Base-by-base conservation (phyloP, 208 protist genomes). In the Crithidia sp. region DNA sequence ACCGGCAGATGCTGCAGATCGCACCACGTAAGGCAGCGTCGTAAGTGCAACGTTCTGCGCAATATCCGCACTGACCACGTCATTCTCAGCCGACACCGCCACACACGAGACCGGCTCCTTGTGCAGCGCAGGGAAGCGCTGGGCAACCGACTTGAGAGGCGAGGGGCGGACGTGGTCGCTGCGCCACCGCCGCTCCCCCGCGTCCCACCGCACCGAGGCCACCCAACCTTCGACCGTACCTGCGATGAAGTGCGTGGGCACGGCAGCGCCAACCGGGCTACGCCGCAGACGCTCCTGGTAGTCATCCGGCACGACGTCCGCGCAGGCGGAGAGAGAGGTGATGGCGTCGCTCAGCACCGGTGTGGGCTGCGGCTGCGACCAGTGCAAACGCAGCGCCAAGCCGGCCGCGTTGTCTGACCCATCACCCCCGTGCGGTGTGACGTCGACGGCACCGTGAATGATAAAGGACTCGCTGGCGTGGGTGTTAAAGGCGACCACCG, bases 11-110 rank as follows among this genome's bases (percentile, higher is more conserved):
- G 16, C 16, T 1, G 28, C 3, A 43, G 49, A 7, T 5, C n/a
- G 49, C 10, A 65, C 37, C 41, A 19, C 16, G 71, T 65, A 63
- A 2, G 87, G 83, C 54, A 95, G 39, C 10, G 73, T 77, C 45
- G 88, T 89, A 28, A 96, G 76, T 10, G 89, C 77, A 14, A 94
- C 81, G 62, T 93, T 91, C 69, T 96, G 92, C 13, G 90, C 89
- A 73, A 96, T 92, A 58, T 96, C 92, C 2, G 82, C 86, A 13
- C 81, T 89, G 14, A 94, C 53, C 49, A 96, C 85, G 71, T 91
- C 88, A 47, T 92, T 90, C 44, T 79, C 57, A 4, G 57, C 16
- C 5, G 91, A 93, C 50, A 93, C 88, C 5, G 89, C 84, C 6
- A 96, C 82, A 52, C 76, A 88, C 0, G 92, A 91, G 57, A 95